Conservation (phyloP, 1,139 yeast genomes). For the Taphrina betulina region DNA sequence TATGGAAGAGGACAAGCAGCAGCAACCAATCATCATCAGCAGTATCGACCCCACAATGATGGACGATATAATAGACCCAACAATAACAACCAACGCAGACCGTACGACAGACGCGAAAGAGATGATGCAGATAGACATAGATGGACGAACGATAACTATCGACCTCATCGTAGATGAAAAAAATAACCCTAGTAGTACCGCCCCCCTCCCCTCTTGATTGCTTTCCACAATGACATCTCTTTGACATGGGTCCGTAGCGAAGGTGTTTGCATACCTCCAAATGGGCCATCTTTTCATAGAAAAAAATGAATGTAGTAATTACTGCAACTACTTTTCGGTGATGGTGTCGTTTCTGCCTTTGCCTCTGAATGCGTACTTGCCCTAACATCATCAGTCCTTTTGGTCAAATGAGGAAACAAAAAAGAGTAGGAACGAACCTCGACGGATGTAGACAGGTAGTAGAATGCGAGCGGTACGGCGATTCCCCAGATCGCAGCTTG, state of each 20-base stretch:
- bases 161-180: too few species aligned
- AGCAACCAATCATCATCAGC: too few species aligned
- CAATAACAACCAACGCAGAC: background rate
- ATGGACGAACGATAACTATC: background rate
- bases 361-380: constrained; percentile 20
- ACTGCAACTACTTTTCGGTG: constrained; percentile 13
- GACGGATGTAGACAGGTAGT: constrained; percentile 13
- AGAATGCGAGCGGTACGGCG: constrained; percentile 16
- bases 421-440: constrained; percentile 20
- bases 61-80: too few species aligned
- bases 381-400: background rate
- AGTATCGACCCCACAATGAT: background rate
- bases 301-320: too few species aligned
- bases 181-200: too few species aligned
- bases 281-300: too few species aligned
- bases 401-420: background rate
- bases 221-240: too few species aligned
- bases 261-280: too few species aligned
- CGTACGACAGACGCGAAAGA: background rate
- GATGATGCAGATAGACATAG: background rate
- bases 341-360: constrained; percentile 19
- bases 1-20: too few species aligned
- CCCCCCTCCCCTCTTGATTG: too few species aligned
- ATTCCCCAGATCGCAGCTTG: constrained; percentile 27
- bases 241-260: too few species aligned